Base-by-base conservation (phyloP, 352 stramenopile species). In the Pythium insidiosum region DNA sequence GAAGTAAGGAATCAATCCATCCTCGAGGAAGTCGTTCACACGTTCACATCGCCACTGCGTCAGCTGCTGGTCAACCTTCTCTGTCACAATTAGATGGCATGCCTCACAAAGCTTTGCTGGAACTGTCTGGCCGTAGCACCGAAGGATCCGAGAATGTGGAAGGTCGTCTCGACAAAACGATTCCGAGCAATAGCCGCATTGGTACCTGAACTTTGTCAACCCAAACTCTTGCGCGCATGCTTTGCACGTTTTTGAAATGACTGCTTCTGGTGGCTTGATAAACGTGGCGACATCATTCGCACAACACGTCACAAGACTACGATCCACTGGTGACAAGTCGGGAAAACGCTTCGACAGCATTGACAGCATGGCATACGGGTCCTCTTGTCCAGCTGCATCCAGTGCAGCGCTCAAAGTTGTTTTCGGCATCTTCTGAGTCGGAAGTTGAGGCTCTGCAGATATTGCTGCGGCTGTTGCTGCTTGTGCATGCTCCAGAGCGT, bases 141-240 rank as follows among this genome's bases (percentile, higher is more conserved):
- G 73, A 16, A 94, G 52, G 16, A 69, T 70, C 3, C 76, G 69
- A 0, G 67, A 56, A 15, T 79, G 57, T 4, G 72, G 68, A 12
- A 94, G 49, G 44, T 90, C 56, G 38, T 88, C 74, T 15, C 76
- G 72, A 24, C 81, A 94, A 20, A 82, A 91, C 7, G 76, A 83
- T 38, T 88, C 74, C 13, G 57, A 73, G 49, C 81, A 91, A 56
- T 91, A 90, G 1, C 81, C 79, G 43, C 78, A 94, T 39, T 84
- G 64, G 40, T 91, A 94, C 0, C 77, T 67, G 23, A 90, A 94
- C 54, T 88, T 88, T 5, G 73, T 87, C 50, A 94, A 65, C 9
- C 78, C 77, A 47, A 94, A 94, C 39, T 84, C 67, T 0, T 77
- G 47, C 1, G 63, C 50, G 61, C 81, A 94, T 28, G 60, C 52